phyloP scores from a whole-genome alignment of 2,329 filamentous ascomycete species.

The Nemania bipapillata region DNA sequence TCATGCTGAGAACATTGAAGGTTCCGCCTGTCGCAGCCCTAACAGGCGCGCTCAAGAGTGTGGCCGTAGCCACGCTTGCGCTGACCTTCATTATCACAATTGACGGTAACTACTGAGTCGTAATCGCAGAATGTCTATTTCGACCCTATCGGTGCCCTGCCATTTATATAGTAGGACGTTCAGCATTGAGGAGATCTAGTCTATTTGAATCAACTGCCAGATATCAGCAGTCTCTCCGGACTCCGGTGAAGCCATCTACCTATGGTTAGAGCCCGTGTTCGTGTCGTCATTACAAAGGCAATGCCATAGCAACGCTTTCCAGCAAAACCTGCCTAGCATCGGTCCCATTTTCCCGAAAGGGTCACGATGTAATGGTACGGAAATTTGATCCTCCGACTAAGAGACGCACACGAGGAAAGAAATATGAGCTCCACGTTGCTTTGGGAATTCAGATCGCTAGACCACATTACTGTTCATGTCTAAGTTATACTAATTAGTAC shows the following conservation, averaged over 20 bases:
- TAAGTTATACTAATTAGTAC: background rate
- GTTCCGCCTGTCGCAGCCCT: slow-evolving; percentile 45
- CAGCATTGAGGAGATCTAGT: background rate
- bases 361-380: slow-evolving; percentile 12
- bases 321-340: slow-evolving; percentile 19
- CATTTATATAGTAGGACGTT: background rate
- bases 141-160: background rate
- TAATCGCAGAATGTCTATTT: background rate
- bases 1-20: slow-evolving; percentile 50
- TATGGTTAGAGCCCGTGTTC: slow-evolving; percentile 13
- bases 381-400: slow-evolving; percentile 11
- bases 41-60: slow-evolving; percentile 13
- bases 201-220: slow-evolving; percentile 20
- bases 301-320: slow-evolving; percentile 8
- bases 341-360: slow-evolving; percentile 27
- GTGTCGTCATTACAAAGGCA: slow-evolving; percentile 17
- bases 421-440: background rate
- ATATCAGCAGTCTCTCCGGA: background rate
- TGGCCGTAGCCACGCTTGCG: slow-evolving; percentile 1
- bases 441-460: background rate
- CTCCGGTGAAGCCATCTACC: slow-evolving; percentile 20
- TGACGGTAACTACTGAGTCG: background rate
- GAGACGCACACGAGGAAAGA: background rate
- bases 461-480: background rate
- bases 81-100: slow-evolving; percentile 20